Conservation (phyloP, 768 basidiomycete genomes). For the Auriscalpium microsporum region DNA sequence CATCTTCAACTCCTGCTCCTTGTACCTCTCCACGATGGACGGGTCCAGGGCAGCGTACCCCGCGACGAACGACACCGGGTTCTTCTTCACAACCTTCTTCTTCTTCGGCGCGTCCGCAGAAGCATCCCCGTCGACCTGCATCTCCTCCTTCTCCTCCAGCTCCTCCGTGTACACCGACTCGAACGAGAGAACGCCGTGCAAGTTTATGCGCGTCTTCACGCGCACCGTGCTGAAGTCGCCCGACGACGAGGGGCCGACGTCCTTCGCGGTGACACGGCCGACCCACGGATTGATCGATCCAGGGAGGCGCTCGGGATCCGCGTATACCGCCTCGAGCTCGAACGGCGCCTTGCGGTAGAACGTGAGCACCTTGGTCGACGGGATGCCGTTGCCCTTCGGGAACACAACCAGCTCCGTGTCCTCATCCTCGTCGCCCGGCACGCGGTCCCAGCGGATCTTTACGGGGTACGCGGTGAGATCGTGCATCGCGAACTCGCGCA, state of each 20-base stretch:
- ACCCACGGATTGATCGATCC: slow-evolving; percentile 81
- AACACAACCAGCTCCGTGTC: slow-evolving; percentile 91
- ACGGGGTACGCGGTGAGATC: slow-evolving; percentile 86
- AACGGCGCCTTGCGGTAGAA: slow-evolving; percentile 89
- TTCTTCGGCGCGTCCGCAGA: slow-evolving; percentile 56
- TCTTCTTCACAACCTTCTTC: slow-evolving; percentile 81
- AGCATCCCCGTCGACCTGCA: slow-evolving; percentile 49
- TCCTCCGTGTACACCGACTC: slow-evolving; percentile 83
- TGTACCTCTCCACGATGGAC: slow-evolving; percentile 50
- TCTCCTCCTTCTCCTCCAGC: slow-evolving; percentile 66
- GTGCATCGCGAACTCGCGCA: slow-evolving; percentile 85
- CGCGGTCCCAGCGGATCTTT: slow-evolving; percentile 80
- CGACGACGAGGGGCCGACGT: slow-evolving; percentile 55
- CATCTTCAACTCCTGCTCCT: slow-evolving; percentile 86
- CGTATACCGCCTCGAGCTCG: slow-evolving; percentile 81
- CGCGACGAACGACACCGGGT: slow-evolving; percentile 66
- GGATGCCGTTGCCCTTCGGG: slow-evolving; percentile 75
- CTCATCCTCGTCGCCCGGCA: slow-evolving; percentile 70
- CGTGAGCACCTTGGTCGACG: slow-evolving; percentile 91
- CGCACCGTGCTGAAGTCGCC: slow-evolving; percentile 80
- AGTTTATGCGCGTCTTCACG: slow-evolving; percentile 83
- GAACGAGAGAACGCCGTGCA: slow-evolving; percentile 81
- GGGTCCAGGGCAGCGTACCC: slow-evolving; percentile 59
- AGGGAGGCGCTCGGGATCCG: slow-evolving; percentile 62
- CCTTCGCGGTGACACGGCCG: slow-evolving; percentile 72